These are phyloP conservation scores for Teratosphaeria pseudoeucalypti DNA, from an alignment of 2,329 filamentous ascomycete genomes.

Conservation along the genomic window DNA sequence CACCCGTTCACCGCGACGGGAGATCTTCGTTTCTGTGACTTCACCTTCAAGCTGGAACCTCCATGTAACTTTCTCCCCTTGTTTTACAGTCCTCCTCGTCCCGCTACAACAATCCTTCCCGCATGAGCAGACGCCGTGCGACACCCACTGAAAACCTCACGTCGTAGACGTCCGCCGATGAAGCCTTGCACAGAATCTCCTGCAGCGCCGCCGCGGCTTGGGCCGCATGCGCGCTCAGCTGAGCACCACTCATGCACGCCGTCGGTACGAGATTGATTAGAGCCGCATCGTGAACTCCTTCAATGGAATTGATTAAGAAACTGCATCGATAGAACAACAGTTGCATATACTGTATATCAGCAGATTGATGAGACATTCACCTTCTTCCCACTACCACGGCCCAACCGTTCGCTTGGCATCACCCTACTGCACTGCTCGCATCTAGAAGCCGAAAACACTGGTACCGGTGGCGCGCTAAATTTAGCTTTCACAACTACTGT, in stretches of 20 bases:
- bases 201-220: background rate
- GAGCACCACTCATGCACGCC: constrained; percentile 6
- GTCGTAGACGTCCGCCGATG: background rate
- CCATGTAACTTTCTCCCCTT: background rate
- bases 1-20: background rate
- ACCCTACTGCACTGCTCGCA: background rate
- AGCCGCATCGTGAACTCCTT: background rate
- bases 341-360: background rate
- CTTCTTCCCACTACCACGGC: background rate
- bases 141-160: background rate
- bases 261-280: background rate
- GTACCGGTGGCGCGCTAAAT: background rate
- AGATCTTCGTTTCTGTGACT: background rate
- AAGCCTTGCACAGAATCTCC: background rate
- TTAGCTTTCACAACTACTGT: background rate
- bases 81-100: too few species aligned
- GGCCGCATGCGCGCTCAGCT: background rate
- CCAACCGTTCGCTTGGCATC: background rate
- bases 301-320: background rate
- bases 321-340: background rate
- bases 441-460: background rate
- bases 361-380: background rate
- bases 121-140: background rate
- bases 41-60: background rate
- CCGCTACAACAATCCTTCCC: background rate